A percentile compares a stretch with the other conserved stretches of the same genome.
Conservation (phyloP, 306 rosid species). For the Cucurbita pepo region DNA sequence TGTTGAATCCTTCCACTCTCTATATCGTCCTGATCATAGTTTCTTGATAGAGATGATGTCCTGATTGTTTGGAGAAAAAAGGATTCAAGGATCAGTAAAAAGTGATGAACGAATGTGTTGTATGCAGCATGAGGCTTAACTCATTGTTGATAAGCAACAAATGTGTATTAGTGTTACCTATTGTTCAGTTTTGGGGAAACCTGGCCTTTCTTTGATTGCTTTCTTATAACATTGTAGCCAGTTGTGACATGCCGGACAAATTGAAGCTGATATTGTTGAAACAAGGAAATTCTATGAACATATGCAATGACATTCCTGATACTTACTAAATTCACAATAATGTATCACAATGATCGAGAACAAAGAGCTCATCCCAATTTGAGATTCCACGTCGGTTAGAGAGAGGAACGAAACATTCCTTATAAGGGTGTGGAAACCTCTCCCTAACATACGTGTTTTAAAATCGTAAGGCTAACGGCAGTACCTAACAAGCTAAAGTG, state of each 20-base stretch:
- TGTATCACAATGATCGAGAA: background rate
- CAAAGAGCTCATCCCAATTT: no score
- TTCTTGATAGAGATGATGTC: conserved; percentile 15
- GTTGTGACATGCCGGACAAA: conserved; percentile 53
- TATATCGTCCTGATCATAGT: conserved; percentile 14
- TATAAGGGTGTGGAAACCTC: no score
- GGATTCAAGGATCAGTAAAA: background rate
- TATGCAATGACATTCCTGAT: background rate
- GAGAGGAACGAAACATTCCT: no score
- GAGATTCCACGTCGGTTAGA: no score
- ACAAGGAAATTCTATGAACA: conserved; percentile 6
- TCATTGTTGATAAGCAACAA: no score
- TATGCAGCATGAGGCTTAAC: no score
- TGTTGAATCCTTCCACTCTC: conserved; percentile 32
- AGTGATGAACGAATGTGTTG: background rate
- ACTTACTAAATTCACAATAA: conserved; percentile 1
- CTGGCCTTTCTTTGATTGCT: conserved; percentile 21
- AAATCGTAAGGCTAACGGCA: no score
- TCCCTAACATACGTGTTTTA: no score
- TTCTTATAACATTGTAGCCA: conserved; percentile 27
- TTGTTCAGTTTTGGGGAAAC: conserved; percentile 14
- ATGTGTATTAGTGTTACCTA: conserved; percentile 15
- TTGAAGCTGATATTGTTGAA: conserved; percentile 39
- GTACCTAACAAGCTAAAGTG: no score
- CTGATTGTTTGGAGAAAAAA: conserved; percentile 24